Conservation (phyloP, 768 basidiomycete species). For the Mrakia frigida region DNA sequence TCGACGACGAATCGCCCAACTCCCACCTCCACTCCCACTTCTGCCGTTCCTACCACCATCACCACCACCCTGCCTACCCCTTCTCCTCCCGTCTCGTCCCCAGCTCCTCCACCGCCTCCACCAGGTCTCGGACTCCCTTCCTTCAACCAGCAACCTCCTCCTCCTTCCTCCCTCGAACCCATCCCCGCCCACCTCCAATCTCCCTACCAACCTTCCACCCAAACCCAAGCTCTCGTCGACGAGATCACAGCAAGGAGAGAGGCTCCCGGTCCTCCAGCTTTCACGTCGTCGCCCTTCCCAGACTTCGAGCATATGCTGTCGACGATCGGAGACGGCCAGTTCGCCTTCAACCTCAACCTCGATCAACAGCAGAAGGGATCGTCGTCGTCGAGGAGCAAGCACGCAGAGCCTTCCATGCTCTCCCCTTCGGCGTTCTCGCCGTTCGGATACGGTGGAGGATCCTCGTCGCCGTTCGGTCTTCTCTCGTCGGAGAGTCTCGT, state of each 20-base stretch:
- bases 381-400: slow-evolving; percentile 35
- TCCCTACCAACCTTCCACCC: slow-evolving; percentile 75
- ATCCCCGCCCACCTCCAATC: slow-evolving; percentile 5
- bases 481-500: slow-evolving; percentile 1
- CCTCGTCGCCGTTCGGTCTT: slow-evolving; percentile 14
- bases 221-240: slow-evolving; percentile 75
- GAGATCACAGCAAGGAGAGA: slow-evolving; percentile 75
- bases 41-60: background rate
- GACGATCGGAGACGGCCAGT: slow-evolving; percentile 60
- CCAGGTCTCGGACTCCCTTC: slow-evolving; percentile 8
- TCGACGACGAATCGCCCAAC: slow-evolving; percentile 13
- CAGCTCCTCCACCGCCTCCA: slow-evolving; percentile 17
- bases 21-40: background rate
- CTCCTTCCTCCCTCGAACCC: slow-evolving; percentile 2
- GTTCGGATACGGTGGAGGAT: slow-evolving; percentile 9
- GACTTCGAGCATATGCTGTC: slow-evolving; percentile 81
- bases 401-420: background rate
- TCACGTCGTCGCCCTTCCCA: slow-evolving; percentile 58
- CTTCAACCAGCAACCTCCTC: slow-evolving; percentile 8
- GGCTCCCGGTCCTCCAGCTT: slow-evolving; percentile 39
- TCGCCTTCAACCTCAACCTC: slow-evolving; percentile 77
- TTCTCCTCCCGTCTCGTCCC: background rate
- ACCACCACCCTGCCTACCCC: background rate
- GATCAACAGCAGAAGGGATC: slow-evolving; percentile 30
- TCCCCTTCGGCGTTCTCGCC: slow-evolving; percentile 30